Evolutionary conservation across 2,329 filamentous ascomycete species (phyloP).

Genomic region (Pseudovirgaria hyperparasitica): DNA sequence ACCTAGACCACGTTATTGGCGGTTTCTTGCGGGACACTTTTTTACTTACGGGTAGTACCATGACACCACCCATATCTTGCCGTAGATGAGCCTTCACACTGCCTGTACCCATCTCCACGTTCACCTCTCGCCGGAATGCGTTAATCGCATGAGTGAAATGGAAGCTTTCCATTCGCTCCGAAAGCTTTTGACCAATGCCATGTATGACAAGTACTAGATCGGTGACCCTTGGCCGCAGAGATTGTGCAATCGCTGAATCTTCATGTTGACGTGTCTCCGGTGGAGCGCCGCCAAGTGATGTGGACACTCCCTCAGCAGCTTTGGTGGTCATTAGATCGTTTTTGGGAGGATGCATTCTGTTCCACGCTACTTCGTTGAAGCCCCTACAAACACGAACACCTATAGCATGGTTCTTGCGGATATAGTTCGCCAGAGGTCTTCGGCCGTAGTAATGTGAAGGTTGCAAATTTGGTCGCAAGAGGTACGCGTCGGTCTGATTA

Average conservation of each 20-base stretch:
- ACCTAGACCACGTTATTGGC: slow-evolving; percentile 29
- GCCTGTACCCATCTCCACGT: slow-evolving; percentile 65
- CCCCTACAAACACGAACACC: slow-evolving; percentile 82
- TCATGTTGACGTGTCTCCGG: slow-evolving; percentile 24
- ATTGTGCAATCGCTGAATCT: slow-evolving; percentile 49
- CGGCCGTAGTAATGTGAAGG: slow-evolving; percentile 78
- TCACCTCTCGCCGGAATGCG: slow-evolving; percentile 72
- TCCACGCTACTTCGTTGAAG: slow-evolving; percentile 69
- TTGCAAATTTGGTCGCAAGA: slow-evolving; percentile 73
- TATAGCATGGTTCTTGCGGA: slow-evolving; percentile 69
- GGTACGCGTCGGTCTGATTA: slow-evolving; percentile 61
- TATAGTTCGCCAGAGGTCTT: slow-evolving; percentile 63
- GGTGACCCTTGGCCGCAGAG: slow-evolving; percentile 58
- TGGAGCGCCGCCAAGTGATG: slow-evolving; percentile 30
- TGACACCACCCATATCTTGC: slow-evolving; percentile 71
- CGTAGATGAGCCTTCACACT: slow-evolving; percentile 65
- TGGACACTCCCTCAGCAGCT: slow-evolving; percentile 32
- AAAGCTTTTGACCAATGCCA: slow-evolving; percentile 92
- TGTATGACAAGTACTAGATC: slow-evolving; percentile 87
- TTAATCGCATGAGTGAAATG: slow-evolving; percentile 97
- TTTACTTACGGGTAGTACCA: slow-evolving; percentile 59
- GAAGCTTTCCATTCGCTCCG: slow-evolving; percentile 87
- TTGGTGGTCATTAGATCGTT: slow-evolving; percentile 25
- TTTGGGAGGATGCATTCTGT: slow-evolving; percentile 51
- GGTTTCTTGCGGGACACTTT: background rate